phyloP scores from a whole-genome alignment of 75 land plant genomes.

The Azolla pinnata region DNA sequence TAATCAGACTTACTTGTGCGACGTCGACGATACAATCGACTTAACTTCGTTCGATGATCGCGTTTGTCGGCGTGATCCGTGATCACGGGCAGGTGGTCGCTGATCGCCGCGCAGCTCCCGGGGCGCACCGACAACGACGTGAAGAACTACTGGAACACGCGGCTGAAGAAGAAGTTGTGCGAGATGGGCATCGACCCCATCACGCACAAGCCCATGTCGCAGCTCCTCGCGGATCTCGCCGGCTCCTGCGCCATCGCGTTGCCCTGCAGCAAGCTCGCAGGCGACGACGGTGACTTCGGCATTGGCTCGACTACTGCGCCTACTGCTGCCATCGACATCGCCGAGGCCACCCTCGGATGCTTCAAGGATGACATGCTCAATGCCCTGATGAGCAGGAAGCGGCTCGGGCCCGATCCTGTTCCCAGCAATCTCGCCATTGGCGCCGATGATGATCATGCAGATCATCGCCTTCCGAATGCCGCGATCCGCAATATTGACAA shows the following conservation, averaged over 20 bases:
- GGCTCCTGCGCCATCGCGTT: no score
- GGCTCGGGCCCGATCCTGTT: neutral
- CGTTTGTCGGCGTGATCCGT: no score
- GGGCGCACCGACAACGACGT: conserved; percentile 97
- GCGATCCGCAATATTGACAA: no score
- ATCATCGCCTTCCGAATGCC: no score
- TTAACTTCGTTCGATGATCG: no score
- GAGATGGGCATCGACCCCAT: conserved; percentile 97
- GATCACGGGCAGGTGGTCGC: conserved; percentile 83
- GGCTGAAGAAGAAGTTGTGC: conserved; percentile 91
- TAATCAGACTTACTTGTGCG: no score
- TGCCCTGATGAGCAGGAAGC: conserved; percentile 34
- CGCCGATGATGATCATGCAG: neutral
- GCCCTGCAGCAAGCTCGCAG: conserved; percentile 24
- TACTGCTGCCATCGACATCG: conserved; percentile 73
- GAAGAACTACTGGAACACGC: conserved; percentile 98
- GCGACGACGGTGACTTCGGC: conserved; percentile 10
- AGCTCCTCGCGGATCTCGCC: conserved; percentile 91
- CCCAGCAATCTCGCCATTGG: neutral
- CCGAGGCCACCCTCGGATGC: conserved; percentile 97
- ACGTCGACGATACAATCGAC: no score
- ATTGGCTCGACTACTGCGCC: conserved; percentile 42
- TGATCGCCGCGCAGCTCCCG: conserved; percentile 84
- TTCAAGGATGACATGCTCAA: conserved; percentile 99
- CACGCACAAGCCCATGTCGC: conserved; percentile 96